phyloP scores from a whole-genome alignment of 129 eudicot species.

The Glebionis coronaria region DNA sequence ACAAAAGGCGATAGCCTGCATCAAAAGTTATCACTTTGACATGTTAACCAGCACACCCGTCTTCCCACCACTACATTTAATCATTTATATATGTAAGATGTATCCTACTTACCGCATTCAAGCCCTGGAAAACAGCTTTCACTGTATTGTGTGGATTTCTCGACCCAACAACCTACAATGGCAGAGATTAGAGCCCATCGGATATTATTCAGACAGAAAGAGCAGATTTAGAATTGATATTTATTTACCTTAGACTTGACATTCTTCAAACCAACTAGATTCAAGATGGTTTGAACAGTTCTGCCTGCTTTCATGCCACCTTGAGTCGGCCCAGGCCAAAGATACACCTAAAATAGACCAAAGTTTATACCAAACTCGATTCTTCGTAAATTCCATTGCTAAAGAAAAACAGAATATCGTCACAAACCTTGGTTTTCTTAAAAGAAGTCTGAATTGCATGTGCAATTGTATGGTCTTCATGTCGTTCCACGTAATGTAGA shows the following conservation, averaged over 20 bases:
- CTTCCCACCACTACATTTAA: neutral
- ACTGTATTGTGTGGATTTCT: conserved; percentile 92
- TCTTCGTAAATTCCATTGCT: neutral
- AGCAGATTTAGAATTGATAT: neutral
- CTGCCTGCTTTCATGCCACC: conserved; percentile 91
- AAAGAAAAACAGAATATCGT: neutral
- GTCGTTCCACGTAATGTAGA: conserved; percentile 82
- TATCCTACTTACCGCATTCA: conserved; percentile 72
- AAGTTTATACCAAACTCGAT: neutral
- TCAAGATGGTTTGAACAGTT: conserved; percentile 70
- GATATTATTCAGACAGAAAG: neutral
- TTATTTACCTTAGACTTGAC: conserved; percentile 79
- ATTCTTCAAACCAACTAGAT: conserved; percentile 86
- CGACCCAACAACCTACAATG: conserved; percentile 77
- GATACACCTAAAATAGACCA: conserved; percentile 57
- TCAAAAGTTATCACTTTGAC: neutral
- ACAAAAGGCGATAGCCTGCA: neutral
- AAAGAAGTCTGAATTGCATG: conserved; percentile 85
- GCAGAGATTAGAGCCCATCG: conserved; percentile 5
- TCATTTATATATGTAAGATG: neutral
- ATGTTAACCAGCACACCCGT: neutral
- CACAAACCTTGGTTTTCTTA: conserved; percentile 86
- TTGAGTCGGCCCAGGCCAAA: conserved; percentile 84
- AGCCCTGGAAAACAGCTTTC: conserved; percentile 85
- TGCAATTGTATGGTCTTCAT: conserved; percentile 97